Evolutionary conservation across 2,329 filamentous ascomycete species (phyloP), one percentile per base, ranked within the genome.

Genomic region (Scedosporium boydii): DNA sequence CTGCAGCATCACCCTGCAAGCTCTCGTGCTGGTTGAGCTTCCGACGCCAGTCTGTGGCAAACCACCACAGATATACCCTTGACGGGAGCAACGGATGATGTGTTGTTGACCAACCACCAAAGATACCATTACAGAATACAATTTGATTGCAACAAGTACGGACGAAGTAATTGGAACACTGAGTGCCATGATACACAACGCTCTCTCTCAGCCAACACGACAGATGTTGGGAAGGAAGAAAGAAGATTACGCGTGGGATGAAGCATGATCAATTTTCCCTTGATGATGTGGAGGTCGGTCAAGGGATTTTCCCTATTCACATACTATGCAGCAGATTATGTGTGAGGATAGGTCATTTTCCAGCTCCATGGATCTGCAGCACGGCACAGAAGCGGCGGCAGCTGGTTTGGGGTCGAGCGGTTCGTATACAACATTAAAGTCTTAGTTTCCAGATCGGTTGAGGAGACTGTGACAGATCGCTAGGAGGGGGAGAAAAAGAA

Each of bases 281-380:
- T 21, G 10, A 21, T 16, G 44, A 48, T 10, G n/a, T 18, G 4
- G 16, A 48, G n/a, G 9, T 48, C 14, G 18, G 18, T 21, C 7
- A 48, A 21, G 18, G 10, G 44, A 48, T 48, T 48, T 57, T 10
- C 23, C 9, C 9, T 38, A 59, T 46, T 16, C 10, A 18, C 27
- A 29, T 12, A 42, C 23, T n/a, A 23, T 42, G 57, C 41, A 23
- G 57, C 57, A 41, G 57, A 41, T 14, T 5, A 23, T 44, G 57
- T 59, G 6, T 59, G 57, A 59, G 57, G 29, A 59, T 9, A 59
- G 57, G 57, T 59, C 57, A 59, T 42, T n/a, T 23, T 59, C 57
- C 57, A 59, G 57, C 57, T 59, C 27, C 57, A n/a, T 59, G 57
- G 57, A 41, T 59, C 57, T 42, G 34, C 38, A 44, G 34, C 41